These are phyloP conservation scores for Colletotrichum zoysiae DNA, from an alignment of 2,329 filamentous ascomycete species.

Conservation along the genomic window DNA sequence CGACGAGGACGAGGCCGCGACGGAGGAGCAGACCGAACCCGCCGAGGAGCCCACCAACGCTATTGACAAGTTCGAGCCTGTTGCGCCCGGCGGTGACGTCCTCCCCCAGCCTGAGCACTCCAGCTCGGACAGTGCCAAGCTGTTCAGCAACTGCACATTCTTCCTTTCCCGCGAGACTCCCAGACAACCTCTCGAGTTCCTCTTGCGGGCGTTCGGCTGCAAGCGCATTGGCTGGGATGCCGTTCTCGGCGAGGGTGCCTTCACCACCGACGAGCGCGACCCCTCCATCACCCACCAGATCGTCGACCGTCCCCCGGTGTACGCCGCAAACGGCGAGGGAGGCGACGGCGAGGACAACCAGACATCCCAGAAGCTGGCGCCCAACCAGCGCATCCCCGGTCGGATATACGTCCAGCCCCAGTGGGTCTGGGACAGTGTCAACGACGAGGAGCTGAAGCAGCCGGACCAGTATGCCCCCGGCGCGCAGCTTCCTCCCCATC, in stretches of 20 bases:
- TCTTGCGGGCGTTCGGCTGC: conserved; percentile 94
- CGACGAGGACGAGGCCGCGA: conserved; percentile 56
- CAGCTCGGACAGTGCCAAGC: conserved; percentile 75
- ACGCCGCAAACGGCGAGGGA: conserved; percentile 56
- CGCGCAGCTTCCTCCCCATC: conserved; percentile 88
- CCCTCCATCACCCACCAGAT: conserved; percentile 95
- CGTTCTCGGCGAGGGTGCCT: conserved; percentile 90
- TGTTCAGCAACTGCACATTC: conserved; percentile 91
- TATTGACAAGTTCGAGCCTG: conserved; percentile 93
- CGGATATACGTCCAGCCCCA: conserved; percentile 95
- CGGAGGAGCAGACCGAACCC: conserved; percentile 55
- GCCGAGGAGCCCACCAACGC: conserved; percentile 64
- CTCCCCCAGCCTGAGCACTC: conserved; percentile 81
- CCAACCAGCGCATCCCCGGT: conserved; percentile 85
- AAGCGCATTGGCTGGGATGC: conserved; percentile 96
- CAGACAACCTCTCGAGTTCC: conserved; percentile 89
- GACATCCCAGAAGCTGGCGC: conserved; percentile 68
- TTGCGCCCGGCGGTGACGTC: conserved; percentile 85
- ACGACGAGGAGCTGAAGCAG: conserved; percentile 88
- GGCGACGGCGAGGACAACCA: conserved; percentile 69
- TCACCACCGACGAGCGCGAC: conserved; percentile 89
- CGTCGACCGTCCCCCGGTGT: conserved; percentile 87
- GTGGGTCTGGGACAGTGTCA: conserved; percentile 98
- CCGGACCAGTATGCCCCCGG: conserved; percentile 92
- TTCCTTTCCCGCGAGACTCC: conserved; percentile 96